Conservation (phyloP, 1,139 yeast genomes). For the Suhomyces atakaporum region DNA sequence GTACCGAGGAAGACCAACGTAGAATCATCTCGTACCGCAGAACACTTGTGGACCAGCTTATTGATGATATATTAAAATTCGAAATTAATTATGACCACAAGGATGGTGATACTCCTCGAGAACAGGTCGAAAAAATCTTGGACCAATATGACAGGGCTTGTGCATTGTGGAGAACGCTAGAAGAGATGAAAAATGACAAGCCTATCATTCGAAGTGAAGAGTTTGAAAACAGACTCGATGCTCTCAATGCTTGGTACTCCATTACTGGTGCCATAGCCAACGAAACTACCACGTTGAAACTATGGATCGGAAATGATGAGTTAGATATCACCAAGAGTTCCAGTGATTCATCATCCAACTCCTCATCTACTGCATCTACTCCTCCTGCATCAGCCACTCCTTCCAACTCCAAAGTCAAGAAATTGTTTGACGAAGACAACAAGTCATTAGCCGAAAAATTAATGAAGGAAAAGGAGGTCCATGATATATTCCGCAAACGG, state of each 20-base stretch:
- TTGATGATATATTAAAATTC: conserved; percentile 71
- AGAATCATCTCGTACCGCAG: conserved; percentile 71
- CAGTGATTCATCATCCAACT: conserved; percentile 19
- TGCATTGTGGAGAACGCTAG: conserved; percentile 76
- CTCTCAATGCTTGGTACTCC: conserved; percentile 82
- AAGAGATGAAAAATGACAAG: conserved; percentile 77
- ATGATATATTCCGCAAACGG: conserved; percentile 61
- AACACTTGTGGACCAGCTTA: conserved; percentile 68
- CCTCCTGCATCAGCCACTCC: conserved; percentile 31
- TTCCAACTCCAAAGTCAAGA: conserved; percentile 27
- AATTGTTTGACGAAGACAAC: conserved; percentile 58
- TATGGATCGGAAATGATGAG: conserved; percentile 83
- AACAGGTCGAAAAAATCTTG: conserved; percentile 58
- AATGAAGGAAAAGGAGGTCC: conserved; percentile 83
- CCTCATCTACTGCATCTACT: conserved; percentile 20
- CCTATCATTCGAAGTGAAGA: conserved; percentile 68
- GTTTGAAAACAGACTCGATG: conserved; percentile 68
- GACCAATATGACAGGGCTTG: conserved; percentile 69
- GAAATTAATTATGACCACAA: conserved; percentile 49
- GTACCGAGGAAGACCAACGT: conserved; percentile 80
- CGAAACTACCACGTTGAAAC: conserved; percentile 55
- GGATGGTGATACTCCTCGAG: conserved; percentile 29
- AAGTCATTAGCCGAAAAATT: conserved; percentile 81
- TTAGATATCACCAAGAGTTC: conserved; percentile 56
- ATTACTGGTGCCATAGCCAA: conserved; percentile 68